Conservation (phyloP, 371 early-diverging fungal genomes). For the Batkoa obscura region DNA sequence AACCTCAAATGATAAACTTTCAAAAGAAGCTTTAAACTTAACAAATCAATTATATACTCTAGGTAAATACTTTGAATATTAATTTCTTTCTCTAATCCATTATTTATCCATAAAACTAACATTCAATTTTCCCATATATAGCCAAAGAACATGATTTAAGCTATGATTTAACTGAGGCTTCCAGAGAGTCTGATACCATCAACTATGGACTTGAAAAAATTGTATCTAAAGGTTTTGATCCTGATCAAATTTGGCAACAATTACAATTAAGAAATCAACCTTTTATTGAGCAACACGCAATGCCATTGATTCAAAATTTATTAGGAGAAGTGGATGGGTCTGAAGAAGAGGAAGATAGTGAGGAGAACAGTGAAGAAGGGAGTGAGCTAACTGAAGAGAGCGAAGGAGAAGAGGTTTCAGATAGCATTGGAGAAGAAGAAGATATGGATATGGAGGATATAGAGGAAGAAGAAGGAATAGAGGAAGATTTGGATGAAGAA, state of each 20-base stretch:
- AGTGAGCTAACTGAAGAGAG: slow-evolving; percentile 9
- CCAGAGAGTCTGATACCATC: neutral
- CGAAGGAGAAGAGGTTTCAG: slow-evolving; percentile 3
- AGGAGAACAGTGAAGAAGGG: neutral
- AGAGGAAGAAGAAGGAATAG: slow-evolving; percentile 10
- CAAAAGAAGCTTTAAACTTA: neutral
- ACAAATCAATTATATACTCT: neutral
- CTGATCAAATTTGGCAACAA: slow-evolving; percentile 86
- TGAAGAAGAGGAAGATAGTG: neutral
- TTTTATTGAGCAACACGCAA: slow-evolving; percentile 36
- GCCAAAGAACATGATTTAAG: neutral
- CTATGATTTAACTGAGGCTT: neutral
- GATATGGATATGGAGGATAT: slow-evolving; percentile 13
- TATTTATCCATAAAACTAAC: neutral
- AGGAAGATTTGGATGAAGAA: slow-evolving; percentile 13
- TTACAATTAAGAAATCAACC: slow-evolving; percentile 66
- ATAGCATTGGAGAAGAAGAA: slow-evolving; percentile 4
- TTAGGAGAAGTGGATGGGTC: neutral
- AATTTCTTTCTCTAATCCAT: neutral
- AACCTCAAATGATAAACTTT: neutral
- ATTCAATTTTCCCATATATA: slow-evolving; percentile 1
- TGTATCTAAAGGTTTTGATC: slow-evolving; percentile 56
- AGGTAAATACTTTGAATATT: neutral
- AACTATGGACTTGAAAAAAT: slow-evolving; percentile 16
- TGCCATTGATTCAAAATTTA: slow-evolving; percentile 22